Evolutionary conservation across 805 yeast genomes (phyloP).

Genomic region (Kodamaea kakaduensis): DNA sequence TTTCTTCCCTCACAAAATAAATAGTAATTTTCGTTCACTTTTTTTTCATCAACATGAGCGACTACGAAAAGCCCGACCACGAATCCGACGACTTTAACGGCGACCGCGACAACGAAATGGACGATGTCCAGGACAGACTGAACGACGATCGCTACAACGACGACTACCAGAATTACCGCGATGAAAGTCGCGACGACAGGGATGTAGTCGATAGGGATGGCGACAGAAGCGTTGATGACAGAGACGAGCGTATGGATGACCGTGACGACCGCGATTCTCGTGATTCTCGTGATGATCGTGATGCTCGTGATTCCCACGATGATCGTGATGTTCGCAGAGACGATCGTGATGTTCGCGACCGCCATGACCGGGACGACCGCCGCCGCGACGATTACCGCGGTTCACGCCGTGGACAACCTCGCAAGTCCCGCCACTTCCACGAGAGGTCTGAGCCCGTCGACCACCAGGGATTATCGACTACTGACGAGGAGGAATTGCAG

Average conservation of each 20-base stretch:
- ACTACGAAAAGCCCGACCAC: no score
- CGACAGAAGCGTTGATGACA: not conserved
- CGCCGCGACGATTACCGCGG: not conserved
- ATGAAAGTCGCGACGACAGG: not conserved
- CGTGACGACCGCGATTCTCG: not conserved
- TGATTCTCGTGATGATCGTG: not conserved
- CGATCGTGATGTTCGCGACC: not conserved
- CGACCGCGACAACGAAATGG: no score
- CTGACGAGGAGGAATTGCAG: conserved; percentile 16
- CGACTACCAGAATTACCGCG: not conserved
- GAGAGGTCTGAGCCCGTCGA: conserved; percentile 12
- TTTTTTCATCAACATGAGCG: conserved; percentile 5
- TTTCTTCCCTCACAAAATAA: no score
- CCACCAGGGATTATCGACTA: conserved; percentile 18
- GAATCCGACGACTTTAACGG: no score
- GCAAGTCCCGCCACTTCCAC: conserved; percentile 3
- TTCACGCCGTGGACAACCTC: not conserved
- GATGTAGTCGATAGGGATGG: not conserved
- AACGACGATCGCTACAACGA: no score
- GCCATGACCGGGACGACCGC: not conserved
- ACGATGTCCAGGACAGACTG: no score
- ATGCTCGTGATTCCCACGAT: not conserved
- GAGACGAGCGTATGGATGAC: not conserved
- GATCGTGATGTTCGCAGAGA: not conserved
- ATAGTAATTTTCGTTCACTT: no score